phyloP scores from a whole-genome alignment of 805 yeast genomes.

The Starmerella ratchasimensis region DNA sequence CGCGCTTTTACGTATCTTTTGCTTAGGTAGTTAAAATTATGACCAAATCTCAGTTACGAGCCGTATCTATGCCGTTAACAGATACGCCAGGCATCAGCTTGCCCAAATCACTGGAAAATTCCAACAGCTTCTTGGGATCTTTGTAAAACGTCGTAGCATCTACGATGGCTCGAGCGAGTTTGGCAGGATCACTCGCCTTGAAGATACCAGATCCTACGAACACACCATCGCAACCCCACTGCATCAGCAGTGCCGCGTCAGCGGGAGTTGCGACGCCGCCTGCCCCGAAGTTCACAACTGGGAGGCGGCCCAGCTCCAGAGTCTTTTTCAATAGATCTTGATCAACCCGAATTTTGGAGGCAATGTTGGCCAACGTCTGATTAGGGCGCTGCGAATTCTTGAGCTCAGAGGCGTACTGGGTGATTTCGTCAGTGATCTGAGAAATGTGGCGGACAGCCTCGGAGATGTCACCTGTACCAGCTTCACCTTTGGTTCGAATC shows the following conservation, averaged over 20 bases:
- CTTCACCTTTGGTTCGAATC: slow-evolving; percentile 80
- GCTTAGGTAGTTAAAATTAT: not conserved
- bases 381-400: slow-evolving; percentile 1
- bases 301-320: slow-evolving; percentile 45
- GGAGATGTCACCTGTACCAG: slow-evolving; percentile 77
- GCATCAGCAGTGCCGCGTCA: slow-evolving; percentile 76
- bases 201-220: slow-evolving; percentile 71
- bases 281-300: slow-evolving; percentile 77
- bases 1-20: too few relatives aligned
- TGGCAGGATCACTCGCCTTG: slow-evolving; percentile 58
- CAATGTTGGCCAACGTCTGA: slow-evolving; percentile 32
- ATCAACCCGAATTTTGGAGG: slow-evolving; percentile 48
- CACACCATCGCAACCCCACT: slow-evolving; percentile 65
- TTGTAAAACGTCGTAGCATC: slow-evolving; percentile 61
- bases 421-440: slow-evolving; percentile 44
- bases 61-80: slow-evolving; percentile 27
- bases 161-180: slow-evolving; percentile 64
- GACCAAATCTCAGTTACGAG: not conserved
- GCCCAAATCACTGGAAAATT: slow-evolving; percentile 57
- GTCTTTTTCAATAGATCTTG: slow-evolving; percentile 36
- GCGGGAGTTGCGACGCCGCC: slow-evolving; percentile 85
- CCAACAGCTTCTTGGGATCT: slow-evolving; percentile 46
- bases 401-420: slow-evolving; percentile 27
- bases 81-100: slow-evolving; percentile 64
- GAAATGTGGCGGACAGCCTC: slow-evolving; percentile 69